Evolutionary conservation across 164 flowering plant genomes (phyloP), one percentile per base, ranked within the genome.

Genomic region (Nymphaea colorata): DNA sequence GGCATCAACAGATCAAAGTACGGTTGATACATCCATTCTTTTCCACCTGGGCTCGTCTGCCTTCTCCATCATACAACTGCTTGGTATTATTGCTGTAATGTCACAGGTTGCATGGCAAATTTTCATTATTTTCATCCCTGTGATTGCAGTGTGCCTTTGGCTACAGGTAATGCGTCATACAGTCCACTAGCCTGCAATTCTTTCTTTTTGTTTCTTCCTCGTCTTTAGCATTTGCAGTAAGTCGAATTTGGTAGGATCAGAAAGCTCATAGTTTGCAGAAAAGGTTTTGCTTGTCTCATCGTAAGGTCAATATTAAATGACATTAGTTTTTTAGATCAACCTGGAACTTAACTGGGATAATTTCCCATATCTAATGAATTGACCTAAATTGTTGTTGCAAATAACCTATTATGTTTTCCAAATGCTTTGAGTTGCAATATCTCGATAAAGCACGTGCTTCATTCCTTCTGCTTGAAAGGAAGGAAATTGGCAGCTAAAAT

Each of bases 231-330:
- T 70, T 61, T 61, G 75, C 69, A 44, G 66, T 65, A 53, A 64
- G 16, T 8, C 1, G 2, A 55, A 55, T 55, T 68, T 65, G 68
- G 69, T 8, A 72, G 72, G 25, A 64, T 66, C 5, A 16, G 43
- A 47, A 71, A 71, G 36, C 84, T 86, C 73, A 47, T 3, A 64
- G 36, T 25, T 25, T 64, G 4, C 4, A 41, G 5, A 73, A 74
- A 57, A 82, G 76, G 64, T 78, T 86, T 86, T 55, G 36, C 36
- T 25, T 25, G 36, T 25, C 36, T 25, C 36, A 25, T 25, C 36
- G 36, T 25, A 25, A 25, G 36, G 36, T 25, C 36, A 25, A 25
- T 25, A 25, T 25, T 25, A 25, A 25, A 25, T 25, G 36, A 25
- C 36, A 25, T 25, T 25, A 25, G 36, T 25, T 25, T 25, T 25